Conservation (phyloP, 805 yeast genomes). For the Zygosaccharomyces pseudorouxii region DNA sequence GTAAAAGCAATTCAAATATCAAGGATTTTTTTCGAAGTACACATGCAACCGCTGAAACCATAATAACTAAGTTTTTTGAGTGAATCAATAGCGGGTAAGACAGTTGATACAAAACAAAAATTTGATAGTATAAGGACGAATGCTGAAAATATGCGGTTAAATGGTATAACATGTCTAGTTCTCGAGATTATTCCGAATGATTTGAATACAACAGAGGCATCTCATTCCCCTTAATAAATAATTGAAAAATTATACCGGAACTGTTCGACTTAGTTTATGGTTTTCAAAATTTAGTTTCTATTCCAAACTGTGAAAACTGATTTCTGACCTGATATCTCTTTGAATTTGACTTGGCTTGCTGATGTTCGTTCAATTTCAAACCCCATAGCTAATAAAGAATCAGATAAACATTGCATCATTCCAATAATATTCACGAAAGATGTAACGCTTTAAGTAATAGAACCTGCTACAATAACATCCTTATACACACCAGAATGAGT, state of each 20-base stretch:
- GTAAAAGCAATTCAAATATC: not conserved
- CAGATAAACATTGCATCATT: too few relatives aligned
- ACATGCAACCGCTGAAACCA: not conserved
- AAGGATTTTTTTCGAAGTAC: not conserved
- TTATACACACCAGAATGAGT: not conserved
- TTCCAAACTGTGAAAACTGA: constrained; percentile 9
- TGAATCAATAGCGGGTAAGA: not conserved
- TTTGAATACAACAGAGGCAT: not conserved
- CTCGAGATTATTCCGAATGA: constrained; percentile 1
- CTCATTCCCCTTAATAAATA: not conserved
- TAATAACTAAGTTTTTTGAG: not conserved
- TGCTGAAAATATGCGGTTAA: constrained; percentile 25
- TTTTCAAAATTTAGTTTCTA: constrained; percentile 8
- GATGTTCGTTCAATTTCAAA: not conserved
- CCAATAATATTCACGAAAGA: too few relatives aligned
- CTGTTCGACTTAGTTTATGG: too few relatives aligned
- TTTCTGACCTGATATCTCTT: constrained; percentile 25
- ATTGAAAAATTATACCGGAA: too few relatives aligned
- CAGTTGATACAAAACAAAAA: constrained; percentile 1
- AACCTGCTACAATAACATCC: not conserved
- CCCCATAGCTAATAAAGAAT: constrained; percentile 1
- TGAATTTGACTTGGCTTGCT: constrained; percentile 14
- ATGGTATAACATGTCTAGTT: constrained; percentile 15
- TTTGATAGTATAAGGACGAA: constrained; percentile 55
- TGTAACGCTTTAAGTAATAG: too few relatives aligned